These are phyloP conservation scores for Aegilops bicornis DNA, from an alignment of 176 grass and related monocot species.

Conservation along the genomic window DNA sequence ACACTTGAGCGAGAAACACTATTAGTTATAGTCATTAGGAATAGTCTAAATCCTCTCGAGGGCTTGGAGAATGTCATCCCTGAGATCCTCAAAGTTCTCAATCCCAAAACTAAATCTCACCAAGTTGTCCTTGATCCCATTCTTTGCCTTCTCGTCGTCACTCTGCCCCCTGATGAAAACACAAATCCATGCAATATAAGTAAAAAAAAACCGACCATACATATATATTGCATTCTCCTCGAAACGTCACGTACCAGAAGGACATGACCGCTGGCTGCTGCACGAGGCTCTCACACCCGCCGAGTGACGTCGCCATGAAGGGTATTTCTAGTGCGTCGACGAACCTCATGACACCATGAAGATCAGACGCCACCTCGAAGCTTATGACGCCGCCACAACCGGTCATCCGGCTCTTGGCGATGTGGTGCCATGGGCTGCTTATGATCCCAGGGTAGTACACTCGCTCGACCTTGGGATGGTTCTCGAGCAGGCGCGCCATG, in stretches of 20 bases:
- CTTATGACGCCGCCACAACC: slow-evolving; percentile 46
- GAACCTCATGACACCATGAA: slow-evolving; percentile 40
- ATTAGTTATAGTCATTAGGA: neutral
- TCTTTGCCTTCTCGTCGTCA: slow-evolving; percentile 36
- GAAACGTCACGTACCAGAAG: slow-evolving; percentile 23
- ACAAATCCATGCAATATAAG: neutral
- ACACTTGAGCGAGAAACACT: neutral
- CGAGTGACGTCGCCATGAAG: slow-evolving; percentile 45
- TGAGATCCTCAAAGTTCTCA: slow-evolving; percentile 61
- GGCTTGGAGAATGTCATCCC: slow-evolving; percentile 50
- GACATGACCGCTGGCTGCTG: slow-evolving; percentile 63
- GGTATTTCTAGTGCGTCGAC: slow-evolving; percentile 53
- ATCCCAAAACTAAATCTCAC: slow-evolving; percentile 66
- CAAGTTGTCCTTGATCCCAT: slow-evolving; percentile 47
- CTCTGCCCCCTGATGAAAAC: neutral
- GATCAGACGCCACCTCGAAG: slow-evolving; percentile 42
- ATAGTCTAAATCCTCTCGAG: slow-evolving; percentile 36
- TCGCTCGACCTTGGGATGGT: slow-evolving; percentile 42
- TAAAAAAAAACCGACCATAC: neutral
- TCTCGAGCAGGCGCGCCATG: slow-evolving; percentile 54
- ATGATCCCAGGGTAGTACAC: slow-evolving; percentile 59
- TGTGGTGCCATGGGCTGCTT: slow-evolving; percentile 51
- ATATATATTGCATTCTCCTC: neutral
- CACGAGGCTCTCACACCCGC: slow-evolving; percentile 50
- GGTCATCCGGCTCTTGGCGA: slow-evolving; percentile 44